Evolutionary conservation across 176 grass and related monocot species (phyloP).

Genomic region (Aegilops tauschii): DNA sequence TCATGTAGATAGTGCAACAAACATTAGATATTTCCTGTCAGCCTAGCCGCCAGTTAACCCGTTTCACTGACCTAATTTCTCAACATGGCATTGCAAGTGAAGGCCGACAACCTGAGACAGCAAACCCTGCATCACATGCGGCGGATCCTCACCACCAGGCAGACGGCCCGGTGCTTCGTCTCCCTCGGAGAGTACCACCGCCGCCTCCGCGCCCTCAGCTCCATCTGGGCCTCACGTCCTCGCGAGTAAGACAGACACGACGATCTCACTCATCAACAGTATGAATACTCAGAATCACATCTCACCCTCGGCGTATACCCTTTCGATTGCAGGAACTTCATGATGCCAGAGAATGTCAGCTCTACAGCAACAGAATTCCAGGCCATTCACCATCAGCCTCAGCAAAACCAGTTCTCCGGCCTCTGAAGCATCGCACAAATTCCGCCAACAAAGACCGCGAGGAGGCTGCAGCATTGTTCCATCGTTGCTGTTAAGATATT

Average conservation of each 20-base stretch:
- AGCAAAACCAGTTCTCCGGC: slow-evolving; percentile 53
- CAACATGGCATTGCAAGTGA: background rate
- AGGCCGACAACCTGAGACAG: slow-evolving; percentile 93
- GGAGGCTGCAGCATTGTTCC: slow-evolving; percentile 22
- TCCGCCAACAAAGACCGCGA: background rate
- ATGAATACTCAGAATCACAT: background rate
- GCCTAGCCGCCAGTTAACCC: background rate
- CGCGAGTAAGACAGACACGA: slow-evolving; percentile 50
- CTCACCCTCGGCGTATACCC: background rate
- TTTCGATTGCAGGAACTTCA: slow-evolving; percentile 26
- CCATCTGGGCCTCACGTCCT: slow-evolving; percentile 74
- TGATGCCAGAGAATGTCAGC: slow-evolving; percentile 36
- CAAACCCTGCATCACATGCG: slow-evolving; percentile 75
- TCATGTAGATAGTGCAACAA: background rate
- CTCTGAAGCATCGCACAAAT: slow-evolving; percentile 33
- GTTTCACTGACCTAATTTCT: background rate
- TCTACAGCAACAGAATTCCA: slow-evolving; percentile 50
- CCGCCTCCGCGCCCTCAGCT: slow-evolving; percentile 88
- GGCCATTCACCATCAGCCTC: slow-evolving; percentile 32
- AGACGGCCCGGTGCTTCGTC: slow-evolving; percentile 71
- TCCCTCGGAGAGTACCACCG: slow-evolving; percentile 82
- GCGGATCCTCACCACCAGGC: slow-evolving; percentile 60
- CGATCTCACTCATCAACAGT: background rate
- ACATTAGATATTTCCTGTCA: background rate
- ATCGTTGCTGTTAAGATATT: slow-evolving; percentile 8